A percentile compares a stretch with the other conserved stretches of the same genome.
Conservation (phyloP, 345 rosid species). For the Punica granatum region DNA sequence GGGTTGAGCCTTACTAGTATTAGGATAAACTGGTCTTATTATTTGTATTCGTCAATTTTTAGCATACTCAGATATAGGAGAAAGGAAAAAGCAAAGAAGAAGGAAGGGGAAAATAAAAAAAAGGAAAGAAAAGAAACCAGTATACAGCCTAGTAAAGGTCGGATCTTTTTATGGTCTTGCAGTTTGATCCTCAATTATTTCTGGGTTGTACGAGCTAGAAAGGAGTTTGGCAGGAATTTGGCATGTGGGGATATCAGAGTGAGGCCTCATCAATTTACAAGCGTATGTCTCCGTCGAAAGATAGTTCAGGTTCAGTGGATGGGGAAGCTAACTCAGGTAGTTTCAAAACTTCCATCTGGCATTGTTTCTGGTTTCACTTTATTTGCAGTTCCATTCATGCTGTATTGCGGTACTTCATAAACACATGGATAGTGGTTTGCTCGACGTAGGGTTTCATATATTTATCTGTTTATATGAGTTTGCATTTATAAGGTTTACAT, state of each 20-base stretch:
- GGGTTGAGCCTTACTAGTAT: background rate
- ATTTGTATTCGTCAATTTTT: background rate
- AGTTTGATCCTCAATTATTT: background rate
- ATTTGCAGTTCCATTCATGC: background rate
- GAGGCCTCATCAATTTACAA: conserved; percentile 54
- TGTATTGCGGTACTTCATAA: background rate
- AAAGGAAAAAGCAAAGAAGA: background rate
- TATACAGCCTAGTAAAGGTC: background rate
- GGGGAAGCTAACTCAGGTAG: conserved; percentile 65
- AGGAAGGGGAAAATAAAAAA: no score
- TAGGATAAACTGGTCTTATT: background rate
- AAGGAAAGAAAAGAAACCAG: no score
- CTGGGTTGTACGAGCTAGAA: background rate
- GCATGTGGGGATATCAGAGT: conserved; percentile 61
- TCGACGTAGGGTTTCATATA: background rate
- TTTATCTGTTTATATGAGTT: background rate
- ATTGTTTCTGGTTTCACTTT: conserved; percentile 3
- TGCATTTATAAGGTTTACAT: background rate
- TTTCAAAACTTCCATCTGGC: conserved; percentile 3
- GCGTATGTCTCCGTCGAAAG: conserved; percentile 63
- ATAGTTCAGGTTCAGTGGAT: conserved; percentile 31
- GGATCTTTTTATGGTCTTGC: background rate
- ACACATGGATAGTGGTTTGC: background rate
- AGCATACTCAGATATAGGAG: background rate
- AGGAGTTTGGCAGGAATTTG: conserved; percentile 10